Percentiles rank a stretch among this genome's conserved stretches.
Evolutionary conservation across 305 asterid genomes (phyloP).

Genomic region (Ajuga reptans): DNA sequence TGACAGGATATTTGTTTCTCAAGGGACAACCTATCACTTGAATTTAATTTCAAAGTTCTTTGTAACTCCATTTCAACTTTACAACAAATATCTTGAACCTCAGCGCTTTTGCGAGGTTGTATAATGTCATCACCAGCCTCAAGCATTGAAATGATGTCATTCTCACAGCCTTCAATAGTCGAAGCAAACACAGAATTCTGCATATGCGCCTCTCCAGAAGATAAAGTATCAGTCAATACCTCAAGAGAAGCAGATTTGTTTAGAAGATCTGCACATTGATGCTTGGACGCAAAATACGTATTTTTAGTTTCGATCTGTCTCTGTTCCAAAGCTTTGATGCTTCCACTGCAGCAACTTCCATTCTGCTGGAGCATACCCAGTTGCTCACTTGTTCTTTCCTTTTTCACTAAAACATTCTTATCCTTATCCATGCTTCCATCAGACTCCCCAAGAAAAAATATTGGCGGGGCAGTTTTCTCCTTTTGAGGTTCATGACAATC

Average conservation of each 20-base stretch:
- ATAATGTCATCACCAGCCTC: slow-evolving; percentile 28
- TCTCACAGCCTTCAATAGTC: slow-evolving; percentile 24
- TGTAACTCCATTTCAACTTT: slow-evolving; percentile 26
- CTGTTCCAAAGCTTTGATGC: slow-evolving; percentile 19
- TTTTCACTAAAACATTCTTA: slow-evolving; percentile 21
- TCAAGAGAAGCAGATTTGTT: slow-evolving; percentile 24
- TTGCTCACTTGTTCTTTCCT: slow-evolving; percentile 26
- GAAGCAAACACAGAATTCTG: slow-evolving; percentile 28
- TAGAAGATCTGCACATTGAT: slow-evolving; percentile 20
- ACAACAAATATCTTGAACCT: slow-evolving; percentile 19
- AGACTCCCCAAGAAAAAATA: slow-evolving; percentile 27
- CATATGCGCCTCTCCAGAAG: slow-evolving; percentile 21
- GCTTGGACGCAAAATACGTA: slow-evolving; percentile 26
- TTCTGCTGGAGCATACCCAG: slow-evolving; percentile 23
- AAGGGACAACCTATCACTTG: slow-evolving; percentile 28
- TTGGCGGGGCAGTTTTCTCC: slow-evolving; percentile 25
- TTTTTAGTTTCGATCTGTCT: slow-evolving; percentile 23
- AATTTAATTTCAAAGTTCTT: slow-evolving; percentile 16
- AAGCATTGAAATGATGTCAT: slow-evolving; percentile 12
- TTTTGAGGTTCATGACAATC: slow-evolving; percentile 28
- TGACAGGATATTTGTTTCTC: slow-evolving; percentile 25
- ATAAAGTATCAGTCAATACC: slow-evolving; percentile 19
- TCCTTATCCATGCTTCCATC: slow-evolving; percentile 24
- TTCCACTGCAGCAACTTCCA: slow-evolving; percentile 22
- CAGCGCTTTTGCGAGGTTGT: slow-evolving; percentile 20